Conservation (phyloP, 2,329 filamentous ascomycete species). For the Arthrobotrys entomopaga region DNA sequence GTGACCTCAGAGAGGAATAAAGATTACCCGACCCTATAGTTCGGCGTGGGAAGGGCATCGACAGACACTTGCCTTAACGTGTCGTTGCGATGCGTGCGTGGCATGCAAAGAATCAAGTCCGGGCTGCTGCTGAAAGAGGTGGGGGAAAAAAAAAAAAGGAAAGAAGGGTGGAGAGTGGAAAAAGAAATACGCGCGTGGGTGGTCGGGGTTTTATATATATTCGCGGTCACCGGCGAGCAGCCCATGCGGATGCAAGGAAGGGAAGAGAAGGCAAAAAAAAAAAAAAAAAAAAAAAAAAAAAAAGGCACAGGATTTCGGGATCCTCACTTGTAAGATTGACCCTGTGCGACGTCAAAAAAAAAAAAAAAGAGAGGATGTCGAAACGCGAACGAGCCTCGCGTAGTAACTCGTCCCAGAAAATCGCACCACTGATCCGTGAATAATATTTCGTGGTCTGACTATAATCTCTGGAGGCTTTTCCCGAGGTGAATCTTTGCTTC, state of each 20-base stretch:
- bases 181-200: constrained; percentile 55
- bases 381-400: background rate
- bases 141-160: constrained; percentile 53
- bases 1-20: constrained; percentile 17
- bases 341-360: background rate
- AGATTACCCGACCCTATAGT: constrained; percentile 13
- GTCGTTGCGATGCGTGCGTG: constrained; percentile 41
- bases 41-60: constrained; percentile 24
- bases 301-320: constrained; percentile 34
- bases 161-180: constrained; percentile 52
- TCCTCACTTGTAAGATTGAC: constrained; percentile 26
- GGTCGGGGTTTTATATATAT: constrained; percentile 53
- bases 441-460: background rate
- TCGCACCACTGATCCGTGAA: no score
- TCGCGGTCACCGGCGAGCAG: constrained; percentile 46
- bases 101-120: constrained; percentile 17
- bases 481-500: background rate
- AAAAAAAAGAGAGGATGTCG: background rate
- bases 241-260: constrained; percentile 32
- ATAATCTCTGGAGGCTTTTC: background rate
- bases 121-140: constrained; percentile 31
- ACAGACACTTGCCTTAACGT: constrained; percentile 41
- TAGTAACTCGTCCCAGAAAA: no score
- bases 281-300: constrained; percentile 14
- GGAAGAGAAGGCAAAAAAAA: background rate